Conservation (phyloP, 2,329 filamentous ascomycete species). For the Zopfia rhizophila region DNA sequence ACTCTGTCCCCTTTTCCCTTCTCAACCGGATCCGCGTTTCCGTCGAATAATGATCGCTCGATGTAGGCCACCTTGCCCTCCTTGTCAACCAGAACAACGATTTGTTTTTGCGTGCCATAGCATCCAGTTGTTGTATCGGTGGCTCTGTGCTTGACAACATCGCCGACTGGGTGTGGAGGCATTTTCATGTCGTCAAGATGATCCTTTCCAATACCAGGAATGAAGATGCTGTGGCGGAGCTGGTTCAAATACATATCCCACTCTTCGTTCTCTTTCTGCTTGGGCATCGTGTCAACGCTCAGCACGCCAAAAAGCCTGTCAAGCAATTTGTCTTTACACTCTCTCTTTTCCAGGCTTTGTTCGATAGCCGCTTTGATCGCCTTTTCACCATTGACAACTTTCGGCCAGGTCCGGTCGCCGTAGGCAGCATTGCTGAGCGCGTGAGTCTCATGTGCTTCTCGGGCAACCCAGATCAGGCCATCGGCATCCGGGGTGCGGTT, state of each 20-base stretch:
- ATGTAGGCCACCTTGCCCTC: slow-evolving; percentile 69
- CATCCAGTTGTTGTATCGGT: slow-evolving; percentile 57
- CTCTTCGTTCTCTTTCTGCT: slow-evolving; percentile 58
- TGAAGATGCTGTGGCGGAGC: slow-evolving; percentile 69
- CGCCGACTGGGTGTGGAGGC: slow-evolving; percentile 51
- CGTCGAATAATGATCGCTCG: slow-evolving; percentile 70
- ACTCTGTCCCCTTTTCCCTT: slow-evolving; percentile 58
- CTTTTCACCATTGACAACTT: slow-evolving; percentile 67
- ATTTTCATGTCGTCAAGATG: slow-evolving; percentile 52
- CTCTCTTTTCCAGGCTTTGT: slow-evolving; percentile 54
- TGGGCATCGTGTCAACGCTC: slow-evolving; percentile 65
- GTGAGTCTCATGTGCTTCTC: slow-evolving; percentile 61
- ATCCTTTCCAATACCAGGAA: slow-evolving; percentile 65
- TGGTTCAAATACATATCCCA: slow-evolving; percentile 67
- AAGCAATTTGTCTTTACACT: slow-evolving; percentile 62
- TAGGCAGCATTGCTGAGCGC: slow-evolving; percentile 71
- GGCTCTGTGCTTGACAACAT: slow-evolving; percentile 52
- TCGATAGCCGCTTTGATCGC: slow-evolving; percentile 62
- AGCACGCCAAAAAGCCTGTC: slow-evolving; percentile 64
- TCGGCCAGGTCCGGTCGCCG: slow-evolving; percentile 69
- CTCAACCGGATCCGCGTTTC: slow-evolving; percentile 59
- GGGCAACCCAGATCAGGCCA: slow-evolving; percentile 63
- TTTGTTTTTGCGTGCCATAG: slow-evolving; percentile 74
- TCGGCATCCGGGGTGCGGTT: slow-evolving; percentile 67
- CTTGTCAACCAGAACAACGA: slow-evolving; percentile 66